These are phyloP conservation scores for Paracorniculantispora psalliotae DNA, from an alignment of 2,329 filamentous ascomycete species.

Conservation along the genomic window DNA sequence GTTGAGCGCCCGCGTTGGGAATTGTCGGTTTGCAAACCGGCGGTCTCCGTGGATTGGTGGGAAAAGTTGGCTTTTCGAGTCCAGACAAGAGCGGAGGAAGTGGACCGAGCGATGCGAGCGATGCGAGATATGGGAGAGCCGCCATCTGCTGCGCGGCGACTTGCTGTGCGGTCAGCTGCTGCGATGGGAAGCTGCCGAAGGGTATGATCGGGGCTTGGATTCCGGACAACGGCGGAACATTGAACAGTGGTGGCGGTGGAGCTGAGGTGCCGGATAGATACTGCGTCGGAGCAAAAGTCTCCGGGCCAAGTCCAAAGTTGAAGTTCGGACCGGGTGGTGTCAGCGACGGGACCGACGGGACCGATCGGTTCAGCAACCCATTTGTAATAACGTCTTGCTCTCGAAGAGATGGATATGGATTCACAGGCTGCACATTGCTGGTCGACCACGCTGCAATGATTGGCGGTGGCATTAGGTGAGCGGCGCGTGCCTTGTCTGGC, in stretches of 20 bases:
- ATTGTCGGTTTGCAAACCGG: slow-evolving; percentile 36
- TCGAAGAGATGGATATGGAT: neutral
- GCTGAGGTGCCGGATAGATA: neutral
- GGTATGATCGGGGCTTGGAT: neutral
- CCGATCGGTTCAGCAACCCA: neutral
- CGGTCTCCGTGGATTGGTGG: neutral
- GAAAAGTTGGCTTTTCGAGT: neutral
- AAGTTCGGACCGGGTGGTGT: neutral
- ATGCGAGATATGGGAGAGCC: slow-evolving; percentile 4
- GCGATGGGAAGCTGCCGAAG: neutral
- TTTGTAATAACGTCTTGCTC: neutral
- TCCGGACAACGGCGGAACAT: neutral
- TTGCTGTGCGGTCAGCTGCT: neutral
- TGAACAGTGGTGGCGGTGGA: neutral
- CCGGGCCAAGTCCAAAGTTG: neutral
- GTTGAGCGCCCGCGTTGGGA: slow-evolving; percentile 38
- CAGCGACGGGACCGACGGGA: too few species aligned
- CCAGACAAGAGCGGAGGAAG: neutral
- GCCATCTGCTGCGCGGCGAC: neutral
- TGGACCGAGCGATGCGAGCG: neutral
- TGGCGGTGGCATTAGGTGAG: neutral
- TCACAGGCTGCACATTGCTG: neutral
- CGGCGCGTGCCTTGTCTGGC: neutral
- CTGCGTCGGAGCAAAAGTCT: neutral
- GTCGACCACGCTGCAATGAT: neutral